Percentiles rank a stretch among this genome's conserved stretches.
These are phyloP conservation scores for Mycogone perniciosa DNA, from an alignment of 2,329 filamentous ascomycete species.

Conservation along the genomic window DNA sequence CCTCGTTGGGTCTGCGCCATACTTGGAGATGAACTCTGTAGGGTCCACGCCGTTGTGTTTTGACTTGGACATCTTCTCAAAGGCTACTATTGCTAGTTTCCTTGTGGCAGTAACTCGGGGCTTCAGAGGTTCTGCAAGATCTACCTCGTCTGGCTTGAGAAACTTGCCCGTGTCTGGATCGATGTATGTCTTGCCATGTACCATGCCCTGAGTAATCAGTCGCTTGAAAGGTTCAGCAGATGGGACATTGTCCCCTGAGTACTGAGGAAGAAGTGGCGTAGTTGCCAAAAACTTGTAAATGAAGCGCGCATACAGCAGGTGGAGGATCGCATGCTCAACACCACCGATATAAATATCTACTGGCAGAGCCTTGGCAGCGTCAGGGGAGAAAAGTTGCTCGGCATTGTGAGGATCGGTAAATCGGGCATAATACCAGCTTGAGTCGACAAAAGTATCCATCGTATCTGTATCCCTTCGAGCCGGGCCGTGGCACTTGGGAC, in stretches of 20 bases:
- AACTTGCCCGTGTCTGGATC: constrained; percentile 71
- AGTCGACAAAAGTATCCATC: constrained; percentile 95
- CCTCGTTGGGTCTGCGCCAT: constrained; percentile 77
- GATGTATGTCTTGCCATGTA: constrained; percentile 77
- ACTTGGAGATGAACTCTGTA: constrained; percentile 59
- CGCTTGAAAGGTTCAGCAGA: constrained; percentile 70
- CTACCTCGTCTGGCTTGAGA: constrained; percentile 68
- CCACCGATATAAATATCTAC: constrained; percentile 88
- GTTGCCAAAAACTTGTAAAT: constrained; percentile 78
- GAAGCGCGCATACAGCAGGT: constrained; percentile 83
- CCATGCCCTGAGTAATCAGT: constrained; percentile 89
- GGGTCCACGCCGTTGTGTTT: constrained; percentile 91
- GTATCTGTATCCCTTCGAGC: constrained; percentile 85
- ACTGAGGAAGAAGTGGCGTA: constrained; percentile 40
- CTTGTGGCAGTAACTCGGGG: constrained; percentile 60
- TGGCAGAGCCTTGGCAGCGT: constrained; percentile 55
- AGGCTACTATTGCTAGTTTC: constrained; percentile 54
- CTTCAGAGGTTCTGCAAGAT: constrained; percentile 47
- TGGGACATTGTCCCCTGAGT: constrained; percentile 23
- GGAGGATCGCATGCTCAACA: constrained; percentile 84
- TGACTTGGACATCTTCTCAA: constrained; percentile 93
- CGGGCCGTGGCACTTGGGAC: constrained; percentile 63
- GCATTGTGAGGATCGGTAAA: constrained; percentile 67
- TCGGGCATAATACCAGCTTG: constrained; percentile 86
- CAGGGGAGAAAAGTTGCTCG: constrained; percentile 54